These are phyloP conservation scores for Hura crepitans DNA, from an alignment of 441 rosid genomes.

Conservation along the genomic window DNA sequence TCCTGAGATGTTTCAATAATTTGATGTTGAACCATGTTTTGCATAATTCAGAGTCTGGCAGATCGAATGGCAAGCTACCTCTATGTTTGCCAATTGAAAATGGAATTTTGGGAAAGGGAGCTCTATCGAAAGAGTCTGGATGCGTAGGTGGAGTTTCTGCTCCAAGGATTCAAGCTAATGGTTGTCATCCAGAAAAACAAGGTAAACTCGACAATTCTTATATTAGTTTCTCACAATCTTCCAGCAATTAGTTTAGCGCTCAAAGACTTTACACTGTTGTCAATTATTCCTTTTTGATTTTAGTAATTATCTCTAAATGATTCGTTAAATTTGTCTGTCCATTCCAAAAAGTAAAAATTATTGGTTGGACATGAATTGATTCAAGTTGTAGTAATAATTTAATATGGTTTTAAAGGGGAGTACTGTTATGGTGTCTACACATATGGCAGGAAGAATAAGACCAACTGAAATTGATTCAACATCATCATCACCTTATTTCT, in stretches of 20 bases:
- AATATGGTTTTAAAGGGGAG: constrained; percentile 9
- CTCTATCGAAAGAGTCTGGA: constrained; percentile 18
- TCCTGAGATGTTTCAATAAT: background rate
- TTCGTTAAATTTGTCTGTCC: background rate
- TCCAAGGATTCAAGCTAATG: constrained; percentile 13
- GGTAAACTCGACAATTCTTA: constrained; percentile 28
- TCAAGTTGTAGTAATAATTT: background rate
- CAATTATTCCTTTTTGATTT: constrained; percentile 1
- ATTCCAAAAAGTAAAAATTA: background rate
- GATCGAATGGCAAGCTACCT: constrained; percentile 21
- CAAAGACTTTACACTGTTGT: background rate
- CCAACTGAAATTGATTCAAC: background rate
- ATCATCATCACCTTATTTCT: background rate
- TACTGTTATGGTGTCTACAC: background rate
- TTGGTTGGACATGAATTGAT: background rate
- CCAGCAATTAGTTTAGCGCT: constrained; percentile 22
- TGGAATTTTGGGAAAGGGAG: constrained; percentile 30
- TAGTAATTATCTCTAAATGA: background rate
- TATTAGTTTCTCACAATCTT: constrained; percentile 11
- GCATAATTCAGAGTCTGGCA: constrained; percentile 28
- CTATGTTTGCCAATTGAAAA: constrained; percentile 15
- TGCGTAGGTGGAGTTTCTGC: constrained; percentile 18
- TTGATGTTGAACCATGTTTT: constrained; percentile 1
- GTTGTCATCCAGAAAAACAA: constrained; percentile 16
- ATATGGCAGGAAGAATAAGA: background rate